Base-by-base conservation (phyloP, 495 filamentous ascomycete species). In the Aspergillus sclerotioniger region DNA sequence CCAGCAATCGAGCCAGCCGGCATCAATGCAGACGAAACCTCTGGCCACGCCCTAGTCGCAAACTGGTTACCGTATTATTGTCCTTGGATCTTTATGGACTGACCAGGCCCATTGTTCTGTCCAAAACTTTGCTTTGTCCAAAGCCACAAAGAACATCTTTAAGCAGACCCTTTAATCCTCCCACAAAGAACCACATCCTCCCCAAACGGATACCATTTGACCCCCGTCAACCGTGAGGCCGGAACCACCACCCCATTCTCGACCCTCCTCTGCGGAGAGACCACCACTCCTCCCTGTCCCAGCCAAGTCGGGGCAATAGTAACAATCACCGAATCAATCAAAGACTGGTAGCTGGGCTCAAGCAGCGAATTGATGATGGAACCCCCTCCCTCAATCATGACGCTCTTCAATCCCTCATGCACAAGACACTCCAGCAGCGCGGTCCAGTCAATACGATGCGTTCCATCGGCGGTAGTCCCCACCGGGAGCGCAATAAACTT, bases 331-430 rank as follows among this genome's bases (percentile, higher is more conserved):
- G 83, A 83, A 58, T 85, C 76, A 35, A 96, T 74, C n/a, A 92
- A 67, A 28, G 61, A 56, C 63, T 69, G 71, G 9, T 47, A 68
- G 3, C 70, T 57, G 41, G 87, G 83, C 35, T 80, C 77, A 8
- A 96, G 75, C 1, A 96, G 74, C 13, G 86, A 83, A 60, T 90
- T 90, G 62, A 96, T 93, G 43, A 96, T 81, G 28, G 79, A 75
- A 1, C 82, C 91, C 5, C 92, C 92, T 0, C 92, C 92, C 65
- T 96, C 92, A 37, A 96, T 76, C 92, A 96, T 96, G 6, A 96
- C 78, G 63, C 89, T 93, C 15, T 69, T 64, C 43, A 95, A 69
- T 3, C 87, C 86, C 52, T 88, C 75, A 6, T 46, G 61, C 39
- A 61, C 66, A 6, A 94, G 67, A 16, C 67, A 73, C 20, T 63